A percentile compares a stretch with the other conserved stretches of the same genome.
Conservation (phyloP, 2,329 filamentous ascomycete genomes). For the Pestalotiopsis sp. region DNA sequence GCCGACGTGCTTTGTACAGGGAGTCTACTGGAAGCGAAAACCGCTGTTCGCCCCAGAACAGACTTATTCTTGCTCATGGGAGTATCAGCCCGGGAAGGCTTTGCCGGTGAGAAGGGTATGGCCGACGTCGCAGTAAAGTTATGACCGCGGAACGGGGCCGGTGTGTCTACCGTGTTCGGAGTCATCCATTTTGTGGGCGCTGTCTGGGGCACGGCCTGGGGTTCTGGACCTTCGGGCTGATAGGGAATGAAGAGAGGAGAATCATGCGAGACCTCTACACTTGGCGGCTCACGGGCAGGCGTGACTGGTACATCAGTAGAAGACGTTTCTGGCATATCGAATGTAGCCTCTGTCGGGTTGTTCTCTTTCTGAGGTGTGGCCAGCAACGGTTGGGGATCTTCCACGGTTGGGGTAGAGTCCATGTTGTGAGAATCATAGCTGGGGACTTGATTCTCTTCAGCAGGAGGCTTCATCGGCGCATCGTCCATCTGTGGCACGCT, state of each 20-base stretch:
- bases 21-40: not conserved
- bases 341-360: not conserved
- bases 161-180: slow-evolving; percentile 22
- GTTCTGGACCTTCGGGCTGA: slow-evolving; percentile 54
- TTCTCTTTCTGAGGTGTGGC: not conserved
- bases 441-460: not conserved
- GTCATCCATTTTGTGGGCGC: slow-evolving; percentile 27
- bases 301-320: slow-evolving; percentile 13
- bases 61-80: not conserved
- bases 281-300: slow-evolving; percentile 34
- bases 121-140: slow-evolving; percentile 22
- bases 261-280: slow-evolving; percentile 19
- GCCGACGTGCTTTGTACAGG: not conserved
- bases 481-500: not conserved
- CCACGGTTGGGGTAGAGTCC: not conserved
- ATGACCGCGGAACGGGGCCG: slow-evolving; percentile 5
- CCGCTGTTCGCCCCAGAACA: not conserved
- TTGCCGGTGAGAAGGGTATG: slow-evolving; percentile 27
- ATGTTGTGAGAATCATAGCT: not conserved
- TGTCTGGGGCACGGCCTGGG: slow-evolving; percentile 36
- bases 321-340: slow-evolving; percentile 15
- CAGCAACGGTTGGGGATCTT: not conserved
- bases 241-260: slow-evolving; percentile 55
- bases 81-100: not conserved
- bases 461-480: not conserved